Evolutionary conservation across 1,284 basidiomycete species (phyloP), one percentile per base, ranked within the genome.

Genomic region (Takashimella koratensis): DNA sequence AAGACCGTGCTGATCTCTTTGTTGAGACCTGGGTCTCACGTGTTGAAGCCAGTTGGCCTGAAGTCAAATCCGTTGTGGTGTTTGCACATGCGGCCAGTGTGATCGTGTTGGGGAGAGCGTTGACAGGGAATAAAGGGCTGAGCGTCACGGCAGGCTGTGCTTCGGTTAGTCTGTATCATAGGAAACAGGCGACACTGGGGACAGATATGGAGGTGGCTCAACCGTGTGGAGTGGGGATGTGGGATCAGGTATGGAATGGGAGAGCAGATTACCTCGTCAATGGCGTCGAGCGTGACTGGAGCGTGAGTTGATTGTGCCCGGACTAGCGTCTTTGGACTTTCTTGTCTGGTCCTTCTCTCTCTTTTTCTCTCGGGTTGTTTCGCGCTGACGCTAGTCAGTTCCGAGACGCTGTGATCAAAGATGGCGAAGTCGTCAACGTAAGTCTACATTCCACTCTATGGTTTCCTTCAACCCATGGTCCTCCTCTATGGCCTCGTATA

Each of bases 61-160:
- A 73, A 0, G 64, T 76, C 10, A 66, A 66, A 44, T 63, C 64
- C 1, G 73, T 78, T 22, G 70, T 78, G 11, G 64, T 81, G 24
- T 77, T 79, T 55, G 72, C 71, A 12, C 80, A 81, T 63, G 80
- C 80, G 1, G 80, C 79, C 5, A 78, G 68, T 24, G 69, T 77
- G 1, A 77, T 77, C 51, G 74, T 73, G 2, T 56, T 77, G 0
- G 76, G 76, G 1, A 53, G 74, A 47, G 69, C 71, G 36, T 73
- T 77, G 39, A 74, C 72, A 5, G 69, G 70, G 1, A 55, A 71
- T 47, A 58, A 54, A 40, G 42, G 21, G 41, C 25, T 70, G 8
- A 60, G 74, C 10, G 64, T 76, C 3, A 50, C 57, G 3, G 74
- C 76, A 3, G 76, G 73, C 2, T 76, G 75, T 51, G 71, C 70